phyloP scores from a whole-genome alignment of 352 stramenopile species.

The Phytophthora boehmeriae region DNA sequence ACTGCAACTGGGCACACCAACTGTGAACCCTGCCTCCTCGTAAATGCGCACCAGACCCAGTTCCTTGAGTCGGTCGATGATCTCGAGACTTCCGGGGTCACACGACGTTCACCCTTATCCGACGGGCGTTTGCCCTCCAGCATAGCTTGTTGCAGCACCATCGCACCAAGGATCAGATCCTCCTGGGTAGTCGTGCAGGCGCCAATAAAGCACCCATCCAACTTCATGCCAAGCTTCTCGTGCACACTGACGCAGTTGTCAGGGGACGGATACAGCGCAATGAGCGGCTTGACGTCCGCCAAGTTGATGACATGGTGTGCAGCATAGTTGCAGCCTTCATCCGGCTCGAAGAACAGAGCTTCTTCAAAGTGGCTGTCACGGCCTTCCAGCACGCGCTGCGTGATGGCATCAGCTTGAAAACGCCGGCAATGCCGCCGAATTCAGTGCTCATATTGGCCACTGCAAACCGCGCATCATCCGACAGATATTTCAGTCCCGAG shows the following conservation, averaged over 20 bases:
- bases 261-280: conserved; percentile 79
- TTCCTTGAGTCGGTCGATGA: conserved; percentile 65
- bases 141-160: conserved; percentile 80
- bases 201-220: conserved; percentile 86
- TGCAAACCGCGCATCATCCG: conserved; percentile 81
- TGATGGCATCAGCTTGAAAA: conserved; percentile 83
- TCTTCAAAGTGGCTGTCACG: conserved; percentile 72
- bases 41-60: conserved; percentile 77
- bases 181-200: conserved; percentile 85
- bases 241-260: conserved; percentile 79
- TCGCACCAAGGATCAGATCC: conserved; percentile 76
- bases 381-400: conserved; percentile 55
- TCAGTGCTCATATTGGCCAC: conserved; percentile 87
- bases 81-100: conserved; percentile 84
- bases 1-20: conserved; percentile 78
- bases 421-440: conserved; percentile 82
- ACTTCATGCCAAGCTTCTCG: conserved; percentile 76
- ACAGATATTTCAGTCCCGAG: conserved; percentile 61
- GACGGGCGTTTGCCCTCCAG: conserved; percentile 62
- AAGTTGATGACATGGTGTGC: conserved; percentile 81
- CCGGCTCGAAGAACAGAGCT: conserved; percentile 71
- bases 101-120: conserved; percentile 56
- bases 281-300: conserved; percentile 56
- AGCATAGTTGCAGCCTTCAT: conserved; percentile 73
- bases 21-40: conserved; percentile 78